A percentile compares a stretch with the other conserved stretches of the same genome.
Conservation (phyloP, 768 basidiomycete species). For the Trametes maxima region DNA sequence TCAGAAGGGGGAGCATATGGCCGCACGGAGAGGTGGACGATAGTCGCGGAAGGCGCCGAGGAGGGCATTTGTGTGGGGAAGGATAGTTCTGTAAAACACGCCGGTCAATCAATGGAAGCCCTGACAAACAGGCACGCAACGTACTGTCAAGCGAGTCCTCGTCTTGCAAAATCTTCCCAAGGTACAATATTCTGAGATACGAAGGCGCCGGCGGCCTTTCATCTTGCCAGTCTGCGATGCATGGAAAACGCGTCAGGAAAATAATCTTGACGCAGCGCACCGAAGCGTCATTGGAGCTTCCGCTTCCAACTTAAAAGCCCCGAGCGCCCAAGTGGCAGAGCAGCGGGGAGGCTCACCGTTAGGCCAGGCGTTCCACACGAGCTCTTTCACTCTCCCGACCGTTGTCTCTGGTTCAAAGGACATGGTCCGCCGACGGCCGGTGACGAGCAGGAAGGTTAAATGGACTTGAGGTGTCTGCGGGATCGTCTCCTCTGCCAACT, state of each 20-base stretch:
- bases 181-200: constrained; percentile 72
- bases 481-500: constrained; percentile 29
- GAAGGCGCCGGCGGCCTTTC: constrained; percentile 78
- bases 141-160: constrained; percentile 73
- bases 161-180: constrained; percentile 82
- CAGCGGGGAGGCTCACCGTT: constrained; percentile 46
- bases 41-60: constrained; percentile 48
- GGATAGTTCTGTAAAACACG: constrained; percentile 29
- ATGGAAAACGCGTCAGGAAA: background rate
- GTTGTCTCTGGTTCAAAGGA: constrained; percentile 75
- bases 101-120: background rate
- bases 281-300: background rate
- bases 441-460: constrained; percentile 73
- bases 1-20: constrained; percentile 56
- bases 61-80: constrained; percentile 37
- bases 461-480: constrained; percentile 67
- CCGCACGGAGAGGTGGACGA: constrained; percentile 76
- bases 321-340: background rate
- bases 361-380: constrained; percentile 85
- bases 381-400: constrained; percentile 78
- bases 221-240: constrained; percentile 67
- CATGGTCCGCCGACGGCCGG: constrained; percentile 69
- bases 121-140: constrained; percentile 30
- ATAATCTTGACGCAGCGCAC: background rate
- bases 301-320: background rate